phyloP scores from a whole-genome alignment of 768 basidiomycete genomes.

The Trametes villosa region DNA sequence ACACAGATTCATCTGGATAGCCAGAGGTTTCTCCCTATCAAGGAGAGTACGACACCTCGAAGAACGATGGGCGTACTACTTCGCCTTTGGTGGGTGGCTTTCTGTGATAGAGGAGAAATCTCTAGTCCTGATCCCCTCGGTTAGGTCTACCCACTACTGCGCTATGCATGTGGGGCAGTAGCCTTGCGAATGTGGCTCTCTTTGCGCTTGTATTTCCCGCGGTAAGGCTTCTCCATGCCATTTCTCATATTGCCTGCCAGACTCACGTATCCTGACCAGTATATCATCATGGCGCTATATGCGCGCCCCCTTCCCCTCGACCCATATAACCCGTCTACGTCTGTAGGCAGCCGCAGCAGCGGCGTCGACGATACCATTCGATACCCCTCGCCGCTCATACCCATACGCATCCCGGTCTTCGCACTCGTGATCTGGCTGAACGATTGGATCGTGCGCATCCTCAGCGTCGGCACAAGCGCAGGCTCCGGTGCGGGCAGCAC shows the following conservation, averaged over 20 bases:
- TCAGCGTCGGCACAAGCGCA: slow-evolving; percentile 54
- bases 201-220: slow-evolving; percentile 84
- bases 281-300: slow-evolving; percentile 83
- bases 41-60: slow-evolving; percentile 75
- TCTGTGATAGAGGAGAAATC: neutral
- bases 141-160: slow-evolving; percentile 72
- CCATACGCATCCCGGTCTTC: slow-evolving; percentile 81
- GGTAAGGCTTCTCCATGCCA: slow-evolving; percentile 52
- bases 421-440: slow-evolving; percentile 74
- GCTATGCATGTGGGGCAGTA: slow-evolving; percentile 73
- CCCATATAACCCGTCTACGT: slow-evolving; percentile 65
- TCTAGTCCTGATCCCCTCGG: neutral
- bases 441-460: slow-evolving; percentile 63
- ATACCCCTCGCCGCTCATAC: slow-evolving; percentile 78
- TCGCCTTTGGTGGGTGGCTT: slow-evolving; percentile 68
- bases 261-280: slow-evolving; percentile 48
- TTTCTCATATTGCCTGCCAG: neutral
- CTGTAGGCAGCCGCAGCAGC: slow-evolving; percentile 19
- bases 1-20: slow-evolving; percentile 75
- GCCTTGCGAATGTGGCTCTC: slow-evolving; percentile 78
- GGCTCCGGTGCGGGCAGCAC: slow-evolving; percentile 7
- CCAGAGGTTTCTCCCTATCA: slow-evolving; percentile 71
- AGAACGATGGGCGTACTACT: slow-evolving; percentile 88
- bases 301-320: slow-evolving; percentile 75
- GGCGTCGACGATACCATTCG: slow-evolving; percentile 44